Conservation (phyloP, 345 rosid species). For the Salix arbutifolia region DNA sequence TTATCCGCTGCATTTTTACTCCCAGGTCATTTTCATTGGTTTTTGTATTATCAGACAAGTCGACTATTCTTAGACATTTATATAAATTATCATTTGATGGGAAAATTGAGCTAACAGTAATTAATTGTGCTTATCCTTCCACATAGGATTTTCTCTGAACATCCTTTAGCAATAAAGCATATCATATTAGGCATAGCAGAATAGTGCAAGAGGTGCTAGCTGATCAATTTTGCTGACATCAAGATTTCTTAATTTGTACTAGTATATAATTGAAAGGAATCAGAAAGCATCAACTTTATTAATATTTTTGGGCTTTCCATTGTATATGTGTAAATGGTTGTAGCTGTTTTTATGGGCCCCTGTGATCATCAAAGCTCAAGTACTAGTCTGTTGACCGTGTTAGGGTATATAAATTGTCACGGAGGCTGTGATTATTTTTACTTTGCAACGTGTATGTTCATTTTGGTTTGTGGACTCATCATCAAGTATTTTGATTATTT, state of each 20-base stretch:
- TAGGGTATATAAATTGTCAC: neutral
- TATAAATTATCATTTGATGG: too few species aligned
- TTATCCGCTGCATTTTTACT: too few species aligned
- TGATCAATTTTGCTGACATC: neutral
- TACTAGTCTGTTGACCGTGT: too few species aligned
- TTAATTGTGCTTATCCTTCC: neutral
- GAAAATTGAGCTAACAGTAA: neutral
- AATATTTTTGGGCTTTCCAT: neutral
- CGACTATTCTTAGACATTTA: neutral
- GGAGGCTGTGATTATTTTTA: neutral
- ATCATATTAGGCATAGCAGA: neutral
- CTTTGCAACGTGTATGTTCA: neutral
- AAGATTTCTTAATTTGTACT: neutral
- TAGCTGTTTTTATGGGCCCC: too few species aligned
- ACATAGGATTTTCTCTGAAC: neutral
- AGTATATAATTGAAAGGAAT: neutral
- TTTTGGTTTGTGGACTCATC: neutral
- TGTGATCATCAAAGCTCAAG: too few species aligned
- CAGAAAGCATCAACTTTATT: neutral
- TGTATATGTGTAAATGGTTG: too few species aligned
- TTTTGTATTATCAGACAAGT: neutral
- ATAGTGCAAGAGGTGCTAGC: neutral
- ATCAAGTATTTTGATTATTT: neutral
- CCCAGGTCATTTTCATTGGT: too few species aligned
- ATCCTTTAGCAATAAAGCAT: neutral